Percentiles rank a stretch among this genome's conserved stretches.
Conservation (phyloP, 768 basidiomycete genomes). For the Terana coerulea region DNA sequence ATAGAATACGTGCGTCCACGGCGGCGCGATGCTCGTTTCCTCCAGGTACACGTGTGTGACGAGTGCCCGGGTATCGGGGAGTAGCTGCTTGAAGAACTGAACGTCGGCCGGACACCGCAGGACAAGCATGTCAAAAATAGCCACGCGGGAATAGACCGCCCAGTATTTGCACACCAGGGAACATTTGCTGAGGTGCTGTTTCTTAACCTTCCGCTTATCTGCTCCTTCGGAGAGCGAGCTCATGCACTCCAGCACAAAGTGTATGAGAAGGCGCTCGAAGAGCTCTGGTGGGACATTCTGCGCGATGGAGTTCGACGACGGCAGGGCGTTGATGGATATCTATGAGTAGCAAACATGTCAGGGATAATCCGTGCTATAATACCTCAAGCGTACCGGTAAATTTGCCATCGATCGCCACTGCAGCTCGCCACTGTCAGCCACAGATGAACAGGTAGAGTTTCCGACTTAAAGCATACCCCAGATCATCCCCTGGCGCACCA, state of each 20-base stretch:
- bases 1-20: constrained; percentile 3
- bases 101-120: not conserved
- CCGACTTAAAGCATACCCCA: too few relatives aligned
- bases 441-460: too few relatives aligned
- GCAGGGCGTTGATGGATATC: too few relatives aligned
- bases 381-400: too few relatives aligned
- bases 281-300: not conserved
- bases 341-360: too few relatives aligned
- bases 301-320: too few relatives aligned
- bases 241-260: not conserved
- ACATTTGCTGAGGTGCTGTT: not conserved
- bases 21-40: not conserved
- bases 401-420: too few relatives aligned
- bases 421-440: too few relatives aligned
- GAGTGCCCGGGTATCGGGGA: too few relatives aligned
- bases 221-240: not conserved
- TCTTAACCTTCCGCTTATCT: not conserved
- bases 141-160: not conserved
- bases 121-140: not conserved
- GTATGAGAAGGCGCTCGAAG: not conserved
- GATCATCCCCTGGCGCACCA: too few relatives aligned
- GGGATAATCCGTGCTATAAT: too few relatives aligned
- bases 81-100: not conserved
- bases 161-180: not conserved
- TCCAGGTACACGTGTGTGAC: not conserved